Evolutionary conservation across 1,284 basidiomycete species (phyloP).

Genomic region (Apiotrichum gracile): DNA sequence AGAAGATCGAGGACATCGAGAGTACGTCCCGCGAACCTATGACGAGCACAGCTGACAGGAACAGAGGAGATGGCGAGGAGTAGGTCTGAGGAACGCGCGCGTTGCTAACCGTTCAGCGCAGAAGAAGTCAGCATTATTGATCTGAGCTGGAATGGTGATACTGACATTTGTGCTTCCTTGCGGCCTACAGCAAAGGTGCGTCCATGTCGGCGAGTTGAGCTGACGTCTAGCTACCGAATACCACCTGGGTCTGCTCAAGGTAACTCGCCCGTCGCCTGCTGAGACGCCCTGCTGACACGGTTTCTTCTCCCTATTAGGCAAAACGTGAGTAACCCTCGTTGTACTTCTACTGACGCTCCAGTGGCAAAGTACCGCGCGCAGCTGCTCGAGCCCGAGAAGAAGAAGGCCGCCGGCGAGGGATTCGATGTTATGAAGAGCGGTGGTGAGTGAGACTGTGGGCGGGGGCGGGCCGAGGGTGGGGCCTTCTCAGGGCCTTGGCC

Average conservation of each 20-base stretch:
- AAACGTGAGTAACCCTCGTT: conserved; percentile 27
- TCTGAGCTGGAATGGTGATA: neutral
- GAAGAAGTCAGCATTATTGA: conserved; percentile 68
- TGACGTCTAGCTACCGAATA: conserved; percentile 69
- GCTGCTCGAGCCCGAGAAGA: conserved; percentile 73
- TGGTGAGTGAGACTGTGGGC: conserved; percentile 31
- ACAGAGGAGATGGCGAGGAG: conserved; percentile 92
- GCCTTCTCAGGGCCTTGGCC: too few species aligned
- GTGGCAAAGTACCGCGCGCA: conserved; percentile 85
- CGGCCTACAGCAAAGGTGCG: conserved; percentile 19
- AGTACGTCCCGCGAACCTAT: conserved; percentile 52
- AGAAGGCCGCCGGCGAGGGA: conserved; percentile 73
- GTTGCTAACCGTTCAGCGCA: conserved; percentile 57
- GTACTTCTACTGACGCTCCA: conserved; percentile 6
- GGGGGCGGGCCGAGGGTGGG: neutral
- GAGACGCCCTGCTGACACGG: neutral
- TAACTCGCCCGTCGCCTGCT: conserved; percentile 1
- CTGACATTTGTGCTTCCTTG: neutral
- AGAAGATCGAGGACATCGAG: conserved; percentile 95
- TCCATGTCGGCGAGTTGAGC: neutral
- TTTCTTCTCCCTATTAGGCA: conserved; percentile 19
- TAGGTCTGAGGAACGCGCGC: conserved; percentile 50
- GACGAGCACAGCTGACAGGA: neutral
- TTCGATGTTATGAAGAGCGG: conserved; percentile 94
- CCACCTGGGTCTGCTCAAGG: conserved; percentile 56